Evolutionary conservation across 2,329 filamentous ascomycete genomes (phyloP).

Genomic region (Hymenoscyphus albidus): DNA sequence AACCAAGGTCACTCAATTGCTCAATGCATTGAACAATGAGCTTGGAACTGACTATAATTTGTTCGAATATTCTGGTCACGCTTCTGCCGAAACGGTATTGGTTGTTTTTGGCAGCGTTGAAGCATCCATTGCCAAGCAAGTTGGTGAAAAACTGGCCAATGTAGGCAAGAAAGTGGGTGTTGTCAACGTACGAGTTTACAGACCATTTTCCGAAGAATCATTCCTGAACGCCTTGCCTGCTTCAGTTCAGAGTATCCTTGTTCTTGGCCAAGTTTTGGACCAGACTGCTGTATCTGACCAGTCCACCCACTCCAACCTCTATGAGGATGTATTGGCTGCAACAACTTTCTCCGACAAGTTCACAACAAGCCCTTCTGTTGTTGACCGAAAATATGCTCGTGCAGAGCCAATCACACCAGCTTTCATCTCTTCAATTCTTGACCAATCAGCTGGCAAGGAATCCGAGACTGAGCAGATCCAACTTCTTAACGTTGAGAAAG

Average conservation of each 20-base stretch:
- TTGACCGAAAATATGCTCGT: conserved; percentile 88
- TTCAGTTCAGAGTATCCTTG: conserved; percentile 70
- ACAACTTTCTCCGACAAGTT: conserved; percentile 73
- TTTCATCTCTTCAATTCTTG: conserved; percentile 48
- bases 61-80: conserved; percentile 91
- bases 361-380: conserved; percentile 58
- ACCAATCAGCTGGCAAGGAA: conserved; percentile 47
- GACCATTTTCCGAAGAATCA: conserved; percentile 90
- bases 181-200: conserved; percentile 88
- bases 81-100: conserved; percentile 73
- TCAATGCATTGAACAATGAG: conserved; percentile 79
- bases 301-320: conserved; percentile 78
- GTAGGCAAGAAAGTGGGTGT: conserved; percentile 78
- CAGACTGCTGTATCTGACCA: conserved; percentile 69
- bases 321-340: conserved; percentile 84
- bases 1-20: conserved; percentile 65
- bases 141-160: conserved; percentile 67
- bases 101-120: conserved; percentile 93
- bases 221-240: conserved; percentile 80
- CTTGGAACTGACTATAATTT: conserved; percentile 88
- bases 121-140: conserved; percentile 77
- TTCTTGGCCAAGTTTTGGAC: conserved; percentile 83
- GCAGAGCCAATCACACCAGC: conserved; percentile 54
- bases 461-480: conserved; percentile 26
- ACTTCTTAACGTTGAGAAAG: conserved; percentile 53